Conservation (phyloP, 2,329 filamentous ascomycete species). For the Gnomoniopsis sp. region DNA sequence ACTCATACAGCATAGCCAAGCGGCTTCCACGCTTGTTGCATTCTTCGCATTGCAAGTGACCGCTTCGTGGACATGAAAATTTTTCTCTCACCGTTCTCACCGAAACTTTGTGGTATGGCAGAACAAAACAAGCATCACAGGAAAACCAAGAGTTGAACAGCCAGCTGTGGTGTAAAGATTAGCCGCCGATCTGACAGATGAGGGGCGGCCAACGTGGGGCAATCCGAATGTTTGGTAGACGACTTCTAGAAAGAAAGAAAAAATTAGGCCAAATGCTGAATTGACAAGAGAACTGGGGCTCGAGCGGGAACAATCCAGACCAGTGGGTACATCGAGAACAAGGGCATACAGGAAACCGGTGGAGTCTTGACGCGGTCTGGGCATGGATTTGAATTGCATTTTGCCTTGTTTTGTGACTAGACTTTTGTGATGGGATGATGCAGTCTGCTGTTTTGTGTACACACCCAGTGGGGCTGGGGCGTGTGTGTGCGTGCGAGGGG, state of each 20-base stretch:
- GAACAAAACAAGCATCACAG: not conserved
- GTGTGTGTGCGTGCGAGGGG: conserved; percentile 5
- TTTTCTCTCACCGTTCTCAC: not conserved
- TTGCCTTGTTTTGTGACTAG: conserved; percentile 4
- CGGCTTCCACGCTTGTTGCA: not conserved
- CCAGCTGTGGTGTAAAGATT: not conserved
- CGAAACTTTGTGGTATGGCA: not conserved
- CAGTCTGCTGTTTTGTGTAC: not conserved
- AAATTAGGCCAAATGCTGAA: conserved; percentile 3
- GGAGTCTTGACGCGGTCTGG: conserved; percentile 1
- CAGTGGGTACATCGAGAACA: conserved; percentile 4
- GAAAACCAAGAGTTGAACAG: conserved; percentile 2
- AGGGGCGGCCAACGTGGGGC: conserved; percentile 4
- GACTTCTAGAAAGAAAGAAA: not conserved
- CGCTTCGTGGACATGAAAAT: not conserved
- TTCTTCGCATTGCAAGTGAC: not conserved
- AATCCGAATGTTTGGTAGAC: not conserved
- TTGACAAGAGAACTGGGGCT: conserved; percentile 10
- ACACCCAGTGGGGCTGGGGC: conserved; percentile 2
- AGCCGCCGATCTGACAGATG: conserved; percentile 9
- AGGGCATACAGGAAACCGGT: conserved; percentile 5
- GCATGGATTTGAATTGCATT: conserved; percentile 4
- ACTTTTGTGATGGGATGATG: conserved; percentile 3
- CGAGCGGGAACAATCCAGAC: conserved; percentile 1
- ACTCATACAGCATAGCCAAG: not conserved